Evolutionary conservation across 1,139 yeast genomes (phyloP).

Genomic region (Arxiozyma heterogenica): DNA sequence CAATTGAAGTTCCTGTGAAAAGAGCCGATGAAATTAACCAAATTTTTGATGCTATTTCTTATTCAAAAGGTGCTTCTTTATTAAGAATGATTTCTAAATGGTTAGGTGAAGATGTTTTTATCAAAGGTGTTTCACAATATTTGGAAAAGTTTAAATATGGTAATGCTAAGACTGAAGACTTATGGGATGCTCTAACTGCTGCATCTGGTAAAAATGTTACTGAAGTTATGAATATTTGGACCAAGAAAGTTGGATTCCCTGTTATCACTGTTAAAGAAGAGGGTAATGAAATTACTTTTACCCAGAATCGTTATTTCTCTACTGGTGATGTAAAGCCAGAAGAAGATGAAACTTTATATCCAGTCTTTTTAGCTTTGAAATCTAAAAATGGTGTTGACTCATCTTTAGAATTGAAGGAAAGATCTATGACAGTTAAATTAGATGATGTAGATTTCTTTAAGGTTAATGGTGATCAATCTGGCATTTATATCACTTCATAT

Average conservation of each 20-base stretch:
- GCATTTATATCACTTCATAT: conserved; percentile 76
- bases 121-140: conserved; percentile 69
- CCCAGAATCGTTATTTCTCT: conserved; percentile 67
- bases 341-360: conserved; percentile 65
- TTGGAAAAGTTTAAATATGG: conserved; percentile 61
- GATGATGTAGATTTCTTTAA: conserved; percentile 47
- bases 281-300: conserved; percentile 40
- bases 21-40: conserved; percentile 80
- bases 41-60: conserved; percentile 79
- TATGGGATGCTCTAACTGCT: conserved; percentile 68
- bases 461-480: conserved; percentile 74
- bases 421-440: conserved; percentile 44
- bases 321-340: conserved; percentile 72
- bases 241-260: conserved; percentile 78
- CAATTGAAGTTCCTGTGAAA: conserved; percentile 76
- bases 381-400: conserved; percentile 61
- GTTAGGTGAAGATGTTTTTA: conserved; percentile 65
- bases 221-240: conserved; percentile 72
- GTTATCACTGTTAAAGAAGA: conserved; percentile 52
- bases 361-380: conserved; percentile 72
- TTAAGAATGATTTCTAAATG: conserved; percentile 69
- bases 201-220: conserved; percentile 70
- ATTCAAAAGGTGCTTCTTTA: conserved; percentile 72
- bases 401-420: conserved; percentile 45
- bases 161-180: conserved; percentile 70